Evolutionary conservation across 257 asterid species (phyloP), one percentile per base, ranked within the genome.

Genomic region (Cordia subcordata): DNA sequence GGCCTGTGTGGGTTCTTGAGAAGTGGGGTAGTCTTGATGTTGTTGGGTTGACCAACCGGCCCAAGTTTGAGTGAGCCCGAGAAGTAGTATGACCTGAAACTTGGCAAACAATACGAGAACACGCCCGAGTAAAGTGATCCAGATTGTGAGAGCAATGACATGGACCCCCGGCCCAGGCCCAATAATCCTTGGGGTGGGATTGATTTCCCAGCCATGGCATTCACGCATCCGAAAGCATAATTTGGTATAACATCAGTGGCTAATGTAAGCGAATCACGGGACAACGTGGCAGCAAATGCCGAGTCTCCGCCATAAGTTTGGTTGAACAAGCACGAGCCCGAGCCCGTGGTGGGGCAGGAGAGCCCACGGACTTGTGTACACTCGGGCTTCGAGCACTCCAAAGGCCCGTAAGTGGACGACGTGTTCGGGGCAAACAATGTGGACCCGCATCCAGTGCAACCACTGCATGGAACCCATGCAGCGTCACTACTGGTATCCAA

Each of bases 21-120:
- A 11, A 88, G 88, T 5, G 94, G 96, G 39, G 96, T 91, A 74
- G 86, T 77, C 64, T 23, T 72, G 14, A 80, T 91, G 68, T 33
- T 77, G 68, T 85, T 85, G 72, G 95, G 95, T 21, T 91, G 98
- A 12, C 94, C 95, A 22, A 69, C 10, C 1, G 94, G 86, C 0
- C 98, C 96, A 53, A 91, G 95, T 58, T 75, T 87, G 58, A 91
- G 96, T 0, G 95, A 90, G 14, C 98, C 95, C 0, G 98, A 91
- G 63, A 91, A 91, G 69, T 85, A 91, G 69, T 78, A 91, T 0
- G 91, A 83, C 58, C 69, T 80, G 81, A 87, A 91, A 61, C 96
- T 91, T 0, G 98, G 98, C 1, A 91, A 53, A 51, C 98, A 91
- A 35, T 85, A 91, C 0, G 98, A 91, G 70, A 91, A 91, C 17